Percentiles rank a stretch among this genome's conserved stretches.
Evolutionary conservation across 2,329 filamentous ascomycete species (phyloP).

Genomic region (Pseudogymnoascus sp.): DNA sequence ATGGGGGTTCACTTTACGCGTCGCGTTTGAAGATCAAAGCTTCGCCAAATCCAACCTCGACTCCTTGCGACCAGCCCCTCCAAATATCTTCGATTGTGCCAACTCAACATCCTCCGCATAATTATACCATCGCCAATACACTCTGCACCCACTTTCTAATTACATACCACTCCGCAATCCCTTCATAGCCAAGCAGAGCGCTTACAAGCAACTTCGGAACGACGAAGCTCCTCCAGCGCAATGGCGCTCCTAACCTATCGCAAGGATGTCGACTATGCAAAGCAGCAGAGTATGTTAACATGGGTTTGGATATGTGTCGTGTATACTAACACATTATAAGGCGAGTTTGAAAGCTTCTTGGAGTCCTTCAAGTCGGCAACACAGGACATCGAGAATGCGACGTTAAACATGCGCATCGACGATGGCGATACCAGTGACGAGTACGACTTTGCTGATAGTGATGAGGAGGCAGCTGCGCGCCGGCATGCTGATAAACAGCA

Average conservation of each 20-base stretch:
- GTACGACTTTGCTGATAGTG: constrained; percentile 86
- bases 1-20: constrained; percentile 11
- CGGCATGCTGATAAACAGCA: constrained; percentile 40
- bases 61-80: constrained; percentile 7
- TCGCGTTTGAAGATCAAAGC: constrained; percentile 9
- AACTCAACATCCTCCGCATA: not conserved
- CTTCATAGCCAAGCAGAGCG: constrained; percentile 10
- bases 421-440: constrained; percentile 83
- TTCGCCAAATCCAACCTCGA: constrained; percentile 8
- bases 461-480: constrained; percentile 49
- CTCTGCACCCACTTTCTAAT: constrained; percentile 18
- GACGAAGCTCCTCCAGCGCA: constrained; percentile 28
- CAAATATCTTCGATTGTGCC: not conserved
- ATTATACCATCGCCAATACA: constrained; percentile 3
- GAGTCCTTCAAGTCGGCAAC: constrained; percentile 76
- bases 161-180: constrained; percentile 16
- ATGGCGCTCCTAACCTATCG: constrained; percentile 85
- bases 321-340: constrained; percentile 34
- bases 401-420: constrained; percentile 78
- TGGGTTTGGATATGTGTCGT: constrained; percentile 11
- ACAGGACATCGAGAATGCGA: constrained; percentile 70
- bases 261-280: constrained; percentile 76
- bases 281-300: constrained; percentile 63
- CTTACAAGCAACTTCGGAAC: not conserved
- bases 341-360: constrained; percentile 81